Base-by-base conservation (phyloP, 164 flowering plant genomes). In the Aristolochia californica region DNA sequence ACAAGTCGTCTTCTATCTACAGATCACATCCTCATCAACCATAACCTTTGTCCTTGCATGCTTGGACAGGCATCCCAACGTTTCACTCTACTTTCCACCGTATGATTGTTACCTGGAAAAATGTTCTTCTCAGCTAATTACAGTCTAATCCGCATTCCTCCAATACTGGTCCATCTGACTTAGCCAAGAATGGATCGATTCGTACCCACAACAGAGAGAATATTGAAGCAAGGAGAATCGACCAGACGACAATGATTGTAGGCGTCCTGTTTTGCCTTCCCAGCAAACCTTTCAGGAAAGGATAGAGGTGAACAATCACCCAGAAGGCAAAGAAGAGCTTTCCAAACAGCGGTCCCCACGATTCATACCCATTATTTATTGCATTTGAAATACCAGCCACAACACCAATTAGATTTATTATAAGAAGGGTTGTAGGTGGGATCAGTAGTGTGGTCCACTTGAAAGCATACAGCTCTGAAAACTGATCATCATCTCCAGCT, bases 181-280 rank as follows among this genome's bases (percentile, higher is more conserved):
- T 71, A 43, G 82, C 69, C 72, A 74, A 56, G 72, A 82, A 82
- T 0, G 87, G 84, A 69, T 82, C 80, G n/a, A 80, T 68, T 24
- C 83, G 72, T 59, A 82, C 83, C 87, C 87, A 82, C 60, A 80
- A 49, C 18, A 82, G 72, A 22, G 87, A 82, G 79, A 82, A 80
- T 58, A 82, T 78, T 12, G 87, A 80, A 27, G 84, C 83, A 17
- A 82, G 80, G 48, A 82, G 70, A 54, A 82, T 75, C 0, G 83
- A 82, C 87, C 87, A 82, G 17, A 80, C 83, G 30, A 82, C 72
- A 45, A 82, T 70, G 45, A 82, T 80, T 0, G 84, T 82, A 16
- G 84, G 87, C 2, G 81, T 78, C 59, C 81, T 67, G 76, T 78
- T 78, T 56, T 78, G 81, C 56, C 78, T 71, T 16, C 84, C 84